Conservation (phyloP, 1,284 basidiomycete genomes). For the Quambalaria eucalypti region DNA sequence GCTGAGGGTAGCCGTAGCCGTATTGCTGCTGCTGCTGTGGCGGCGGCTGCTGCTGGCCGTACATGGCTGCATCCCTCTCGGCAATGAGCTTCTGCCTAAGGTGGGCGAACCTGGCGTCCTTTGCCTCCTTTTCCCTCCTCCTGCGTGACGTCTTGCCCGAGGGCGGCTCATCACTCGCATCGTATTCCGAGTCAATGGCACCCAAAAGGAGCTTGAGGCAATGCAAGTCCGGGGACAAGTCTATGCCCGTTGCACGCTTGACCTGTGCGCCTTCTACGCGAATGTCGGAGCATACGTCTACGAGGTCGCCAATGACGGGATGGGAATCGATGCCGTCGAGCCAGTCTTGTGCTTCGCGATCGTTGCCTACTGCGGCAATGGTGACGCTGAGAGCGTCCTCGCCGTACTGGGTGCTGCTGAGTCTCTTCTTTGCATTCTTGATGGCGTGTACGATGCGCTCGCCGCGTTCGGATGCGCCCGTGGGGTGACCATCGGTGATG, state of each 20-base stretch:
- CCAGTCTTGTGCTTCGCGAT: conserved; percentile 35
- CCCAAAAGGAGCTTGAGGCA: conserved; percentile 32
- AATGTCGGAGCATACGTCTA: conserved; percentile 34
- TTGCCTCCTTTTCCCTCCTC: neutral
- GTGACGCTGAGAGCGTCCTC: conserved; percentile 30
- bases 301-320: conserved; percentile 22
- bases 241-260: conserved; percentile 19
- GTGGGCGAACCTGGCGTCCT: neutral
- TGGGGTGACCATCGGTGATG: conserved; percentile 34
- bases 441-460: conserved; percentile 28
- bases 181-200: conserved; percentile 29
- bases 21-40: neutral
- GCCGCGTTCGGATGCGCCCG: conserved; percentile 17
- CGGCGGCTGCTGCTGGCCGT: neutral
- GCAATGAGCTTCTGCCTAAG: neutral
- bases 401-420: conserved; percentile 17
- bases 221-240: conserved; percentile 30
- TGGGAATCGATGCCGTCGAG: conserved; percentile 36
- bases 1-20: too few relatives aligned
- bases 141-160: neutral
- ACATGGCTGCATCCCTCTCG: neutral
- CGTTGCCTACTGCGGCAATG: conserved; percentile 35
- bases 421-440: conserved; percentile 15
- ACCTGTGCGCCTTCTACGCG: conserved; percentile 24
- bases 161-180: conserved; percentile 22